Conservation (phyloP, 306 rosid species). For the Albizia julibrissin region DNA sequence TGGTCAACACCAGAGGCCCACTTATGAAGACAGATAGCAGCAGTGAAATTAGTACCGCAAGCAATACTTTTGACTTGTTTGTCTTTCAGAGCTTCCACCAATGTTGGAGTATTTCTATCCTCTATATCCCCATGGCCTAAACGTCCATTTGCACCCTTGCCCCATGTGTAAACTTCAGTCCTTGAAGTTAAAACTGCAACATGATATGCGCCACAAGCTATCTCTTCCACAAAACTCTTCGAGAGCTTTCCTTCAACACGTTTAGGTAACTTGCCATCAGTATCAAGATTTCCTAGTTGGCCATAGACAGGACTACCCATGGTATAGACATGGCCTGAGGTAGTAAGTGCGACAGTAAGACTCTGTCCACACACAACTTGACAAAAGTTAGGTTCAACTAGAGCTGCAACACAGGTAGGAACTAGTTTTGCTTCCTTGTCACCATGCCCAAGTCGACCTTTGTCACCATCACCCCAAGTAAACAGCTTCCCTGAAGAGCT, state of each 20-base stretch:
- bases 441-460: conserved; percentile 75
- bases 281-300: conserved; percentile 61
- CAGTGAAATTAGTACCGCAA: conserved; percentile 72
- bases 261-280: conserved; percentile 64
- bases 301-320: conserved; percentile 84
- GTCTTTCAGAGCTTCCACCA: conserved; percentile 70
- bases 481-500: conserved; percentile 71
- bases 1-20: conserved; percentile 84
- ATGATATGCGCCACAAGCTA: conserved; percentile 77
- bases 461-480: conserved; percentile 87
- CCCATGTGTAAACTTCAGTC: conserved; percentile 80
- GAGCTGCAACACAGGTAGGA: conserved; percentile 79
- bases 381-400: conserved; percentile 69
- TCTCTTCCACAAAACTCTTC: conserved; percentile 74
- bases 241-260: conserved; percentile 68
- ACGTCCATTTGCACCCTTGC: conserved; percentile 80
- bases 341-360: conserved; percentile 70
- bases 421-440: conserved; percentile 76
- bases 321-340: conserved; percentile 63
- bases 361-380: conserved; percentile 72
- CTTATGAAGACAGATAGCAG: conserved; percentile 77
- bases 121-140: conserved; percentile 73
- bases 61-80: conserved; percentile 73
- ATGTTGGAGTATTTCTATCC: conserved; percentile 57
- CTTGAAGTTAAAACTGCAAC: conserved; percentile 72